Conservation (phyloP, 1,284 basidiomycete species). For the Cutaneotrichosporon sp. region DNA sequence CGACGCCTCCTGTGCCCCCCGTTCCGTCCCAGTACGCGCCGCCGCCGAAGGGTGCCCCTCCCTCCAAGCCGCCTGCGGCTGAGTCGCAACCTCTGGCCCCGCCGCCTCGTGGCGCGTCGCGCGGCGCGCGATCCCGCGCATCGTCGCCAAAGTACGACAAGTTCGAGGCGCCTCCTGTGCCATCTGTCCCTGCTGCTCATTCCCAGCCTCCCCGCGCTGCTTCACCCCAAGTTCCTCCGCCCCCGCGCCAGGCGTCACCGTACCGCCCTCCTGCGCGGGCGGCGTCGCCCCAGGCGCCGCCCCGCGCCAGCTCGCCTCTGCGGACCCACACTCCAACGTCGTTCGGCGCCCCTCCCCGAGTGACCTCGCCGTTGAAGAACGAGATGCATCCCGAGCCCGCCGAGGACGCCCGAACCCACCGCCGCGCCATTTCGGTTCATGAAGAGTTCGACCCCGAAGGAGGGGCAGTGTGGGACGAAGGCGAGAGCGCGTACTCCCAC, state of each 20-base stretch:
- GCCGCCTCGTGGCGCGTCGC: constrained; percentile 2
- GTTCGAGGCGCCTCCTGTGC: constrained; percentile 2
- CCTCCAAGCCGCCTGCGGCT: not conserved
- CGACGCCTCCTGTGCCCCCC: constrained; percentile 11
- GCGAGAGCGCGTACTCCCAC: not conserved
- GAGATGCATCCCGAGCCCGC: constrained; percentile 2
- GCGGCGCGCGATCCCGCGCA: constrained; percentile 1
- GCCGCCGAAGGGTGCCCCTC: not conserved
- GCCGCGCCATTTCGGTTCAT: not conserved
- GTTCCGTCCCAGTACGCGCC: constrained; percentile 9
- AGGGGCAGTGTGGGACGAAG: constrained; percentile 7
- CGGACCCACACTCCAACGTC: not conserved
- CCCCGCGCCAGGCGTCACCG: too few species aligned
- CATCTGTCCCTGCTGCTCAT: not conserved
- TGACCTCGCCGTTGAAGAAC: constrained; percentile 17
- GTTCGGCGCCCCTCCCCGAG: constrained; percentile 10
- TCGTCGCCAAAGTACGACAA: constrained; percentile 1
- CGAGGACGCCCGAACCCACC: too few species aligned
- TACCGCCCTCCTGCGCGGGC: too few species aligned
- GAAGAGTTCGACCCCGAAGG: constrained; percentile 18
- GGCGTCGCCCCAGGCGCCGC: not conserved
- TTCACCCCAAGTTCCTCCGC: too few species aligned
- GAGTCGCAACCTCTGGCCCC: not conserved
- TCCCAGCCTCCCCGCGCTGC: not conserved
- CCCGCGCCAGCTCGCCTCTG: not conserved